Evolutionary conservation across 441 rosid genomes (phyloP), one percentile per base, ranked within the genome.

Genomic region (Euphorbia corollata): DNA sequence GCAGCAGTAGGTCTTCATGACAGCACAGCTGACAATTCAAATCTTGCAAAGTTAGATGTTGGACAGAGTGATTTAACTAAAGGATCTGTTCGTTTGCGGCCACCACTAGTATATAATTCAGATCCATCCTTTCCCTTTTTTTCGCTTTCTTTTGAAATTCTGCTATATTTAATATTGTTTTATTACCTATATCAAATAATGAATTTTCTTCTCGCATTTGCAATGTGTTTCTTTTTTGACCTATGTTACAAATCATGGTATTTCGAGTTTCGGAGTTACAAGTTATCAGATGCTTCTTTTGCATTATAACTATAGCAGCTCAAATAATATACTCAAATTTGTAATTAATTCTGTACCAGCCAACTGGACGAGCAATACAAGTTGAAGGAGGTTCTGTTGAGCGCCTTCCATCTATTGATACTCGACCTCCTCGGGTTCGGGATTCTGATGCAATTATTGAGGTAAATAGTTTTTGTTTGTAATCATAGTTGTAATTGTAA

Each of bases 351-450:
- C 61, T 77, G 53, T 75, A 53, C 70, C 83, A 94, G 99, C 99
- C 99, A 67, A 84, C 96, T 63, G 99, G 99, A 73, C 83, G 98
- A 82, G 85, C 98, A 32, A 94, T 94, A 79, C 99, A 90, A 76
- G 99, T 94, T 67, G 99, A 89, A 79, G 79, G 78, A 74, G 97
- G 98, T 68, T 82, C 48, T 72, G 91, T 94, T 73, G 99, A 94
- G 61, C 98, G 99, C 48, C 83, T 81, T 32, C 96, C 99, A 0
- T 94, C 99, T 60, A 77, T 78, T 63, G 99, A 94, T 73, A 85
- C 94, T 38, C 93, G 99, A 45, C 91, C 84, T 32, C 89, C 96
- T 61, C 85, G 99, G 61, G 64, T 78, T 70, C 96, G 99, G 74
- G 99, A 94, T 84, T 79, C 86, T 36, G 98, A 91, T 83, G 94